Evolutionary conservation across 1,284 basidiomycete genomes (phyloP), one percentile per base, ranked within the genome.

Genomic region (Tilletia setariae): DNA sequence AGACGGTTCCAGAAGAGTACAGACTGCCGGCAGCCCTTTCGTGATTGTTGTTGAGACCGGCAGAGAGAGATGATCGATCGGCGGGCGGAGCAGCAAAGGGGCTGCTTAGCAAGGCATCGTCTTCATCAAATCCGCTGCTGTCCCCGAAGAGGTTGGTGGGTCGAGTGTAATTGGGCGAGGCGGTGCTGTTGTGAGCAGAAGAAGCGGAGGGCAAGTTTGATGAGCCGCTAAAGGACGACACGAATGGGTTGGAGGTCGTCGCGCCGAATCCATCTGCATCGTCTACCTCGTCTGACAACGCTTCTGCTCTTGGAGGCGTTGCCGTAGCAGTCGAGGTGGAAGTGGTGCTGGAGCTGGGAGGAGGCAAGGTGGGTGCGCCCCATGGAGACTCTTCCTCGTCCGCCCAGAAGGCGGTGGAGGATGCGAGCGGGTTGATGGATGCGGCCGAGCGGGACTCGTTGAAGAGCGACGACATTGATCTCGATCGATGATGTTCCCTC

Each of bases 361-460:
- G 51, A 25, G 51, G 51, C 11, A 40, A 40, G 11, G 35, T 11
- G 35, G 35, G 35, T 23, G 56, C 56, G 21, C 56, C 56, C 56
- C 56, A 61, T 11, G 56, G 56, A 2, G 30, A 35, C 32, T 61
- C 56, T 16, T 61, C 56, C 56, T 61, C 56, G 32, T 61, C 56
- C 13, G 56, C 56, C 56, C 56, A 61, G 56, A 61, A 61, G 56
- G 56, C 28, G 2, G 56, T 61, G 15, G 56, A 61, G 56, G 56
- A 30, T 35, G 56, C 25, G 28, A 61, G 56, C 7, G 56, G 56
- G 28, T 61, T 61, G 56, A 61, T 30, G 25, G 28, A 30, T 6
- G 56, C 56, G 2, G 56, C 28, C 9, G 56, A 61, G 56, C 56
- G 56, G 7, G 56, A 61, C 56, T 32, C 56, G 56, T 61, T 61